phyloP scores from a whole-genome alignment of 768 basidiomycete species.

The Kondoa subrosea region DNA sequence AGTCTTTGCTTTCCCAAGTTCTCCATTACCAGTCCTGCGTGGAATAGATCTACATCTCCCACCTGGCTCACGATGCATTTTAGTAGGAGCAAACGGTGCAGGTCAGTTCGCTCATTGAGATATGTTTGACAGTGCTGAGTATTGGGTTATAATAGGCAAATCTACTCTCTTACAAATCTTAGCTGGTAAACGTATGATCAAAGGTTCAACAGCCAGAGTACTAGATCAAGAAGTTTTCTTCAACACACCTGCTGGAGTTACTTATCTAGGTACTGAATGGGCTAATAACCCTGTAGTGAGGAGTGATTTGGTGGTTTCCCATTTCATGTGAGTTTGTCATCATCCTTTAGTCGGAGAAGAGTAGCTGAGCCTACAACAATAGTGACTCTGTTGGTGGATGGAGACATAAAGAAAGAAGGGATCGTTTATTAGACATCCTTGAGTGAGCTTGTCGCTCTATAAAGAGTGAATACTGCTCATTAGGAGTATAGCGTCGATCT shows the following conservation, averaged over 20 bases:
- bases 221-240: slow-evolving; percentile 76
- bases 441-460: slow-evolving; percentile 35
- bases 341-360: neutral
- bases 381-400: slow-evolving; percentile 91
- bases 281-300: slow-evolving; percentile 95
- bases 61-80: slow-evolving; percentile 60
- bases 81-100: slow-evolving; percentile 78
- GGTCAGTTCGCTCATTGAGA: slow-evolving; percentile 40
- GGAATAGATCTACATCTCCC: slow-evolving; percentile 52
- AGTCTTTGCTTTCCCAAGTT: slow-evolving; percentile 37
- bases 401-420: slow-evolving; percentile 71
- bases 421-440: slow-evolving; percentile 69
- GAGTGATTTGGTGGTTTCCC: slow-evolving; percentile 75
- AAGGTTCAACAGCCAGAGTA: slow-evolving; percentile 48
- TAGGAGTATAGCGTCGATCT: slow-evolving; percentile 46
- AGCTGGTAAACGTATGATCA: slow-evolving; percentile 73
- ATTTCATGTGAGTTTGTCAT: slow-evolving; percentile 43
- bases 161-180: slow-evolving; percentile 88
- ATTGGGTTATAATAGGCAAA: slow-evolving; percentile 46
- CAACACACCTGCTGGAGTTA: slow-evolving; percentile 45
- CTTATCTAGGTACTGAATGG: slow-evolving; percentile 72
- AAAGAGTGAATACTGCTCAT: neutral
- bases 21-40: slow-evolving; percentile 42
- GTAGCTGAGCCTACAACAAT: too few species aligned
- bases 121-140: slow-evolving; percentile 9